Conservation (phyloP, 345 rosid species). For the Brassica carinata region DNA sequence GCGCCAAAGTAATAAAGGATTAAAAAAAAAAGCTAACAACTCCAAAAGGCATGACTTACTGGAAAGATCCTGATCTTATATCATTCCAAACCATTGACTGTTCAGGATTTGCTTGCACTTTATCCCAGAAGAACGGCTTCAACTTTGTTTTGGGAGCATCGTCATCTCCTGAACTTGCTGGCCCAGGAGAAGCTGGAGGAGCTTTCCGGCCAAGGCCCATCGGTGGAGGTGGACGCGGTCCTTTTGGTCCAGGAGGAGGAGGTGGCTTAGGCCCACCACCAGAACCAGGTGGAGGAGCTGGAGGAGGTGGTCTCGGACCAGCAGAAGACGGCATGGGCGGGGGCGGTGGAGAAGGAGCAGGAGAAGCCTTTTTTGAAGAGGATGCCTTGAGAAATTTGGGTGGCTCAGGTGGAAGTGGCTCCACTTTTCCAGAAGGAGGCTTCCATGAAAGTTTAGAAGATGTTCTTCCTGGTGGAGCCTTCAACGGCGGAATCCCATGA, state of each 20-base stretch:
- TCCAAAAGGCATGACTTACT: conserved; percentile 58
- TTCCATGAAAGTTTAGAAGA: not conserved
- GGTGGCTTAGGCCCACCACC: not conserved
- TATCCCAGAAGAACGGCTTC: conserved; percentile 99
- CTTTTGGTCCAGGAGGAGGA: conserved; percentile 4
- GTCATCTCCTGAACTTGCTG: conserved; percentile 46
- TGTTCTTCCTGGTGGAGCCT: not conserved
- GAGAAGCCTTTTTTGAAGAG: not conserved
- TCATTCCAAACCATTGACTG: conserved; percentile 98
- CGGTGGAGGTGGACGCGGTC: not conserved
- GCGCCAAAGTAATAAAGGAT: not conserved
- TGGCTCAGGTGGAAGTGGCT: not conserved
- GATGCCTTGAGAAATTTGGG: not conserved
- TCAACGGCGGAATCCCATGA: not conserved
- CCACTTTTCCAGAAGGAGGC: not conserved
- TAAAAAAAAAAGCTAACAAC: not conserved
- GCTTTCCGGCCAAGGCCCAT: not conserved
- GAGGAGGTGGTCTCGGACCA: not conserved
- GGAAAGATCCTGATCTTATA: conserved; percentile 94
- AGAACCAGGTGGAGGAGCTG: conserved; percentile 3
- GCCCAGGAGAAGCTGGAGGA: not conserved
- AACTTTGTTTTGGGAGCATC: conserved; percentile 77
- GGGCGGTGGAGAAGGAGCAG: not conserved
- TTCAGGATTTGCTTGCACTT: conserved; percentile 88
- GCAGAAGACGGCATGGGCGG: not conserved